Percentiles rank a stretch among this genome's conserved stretches.
Conservation (phyloP, 371 early-diverging fungal species). For the Mortierella sp. region DNA sequence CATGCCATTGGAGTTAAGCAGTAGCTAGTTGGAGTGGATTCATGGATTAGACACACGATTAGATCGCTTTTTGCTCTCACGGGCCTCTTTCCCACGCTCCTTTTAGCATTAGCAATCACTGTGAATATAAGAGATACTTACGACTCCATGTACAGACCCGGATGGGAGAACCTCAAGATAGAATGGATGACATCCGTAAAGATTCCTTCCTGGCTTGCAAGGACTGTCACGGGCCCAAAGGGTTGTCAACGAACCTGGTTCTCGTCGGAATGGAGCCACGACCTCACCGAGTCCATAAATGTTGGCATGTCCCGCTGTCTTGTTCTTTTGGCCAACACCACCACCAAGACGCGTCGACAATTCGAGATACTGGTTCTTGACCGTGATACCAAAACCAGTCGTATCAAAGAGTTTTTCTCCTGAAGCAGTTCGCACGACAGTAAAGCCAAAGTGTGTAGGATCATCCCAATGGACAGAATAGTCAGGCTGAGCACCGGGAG, state of each 20-base stretch:
- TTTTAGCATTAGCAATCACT: not conserved
- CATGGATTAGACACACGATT: not conserved
- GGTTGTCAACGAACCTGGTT: constrained; percentile 39
- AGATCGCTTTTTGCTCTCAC: too few species aligned
- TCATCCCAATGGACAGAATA: constrained; percentile 19
- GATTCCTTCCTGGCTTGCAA: constrained; percentile 59
- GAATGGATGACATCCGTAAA: constrained; percentile 76
- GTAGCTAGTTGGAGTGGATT: constrained; percentile 12
- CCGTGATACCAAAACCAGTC: constrained; percentile 60
- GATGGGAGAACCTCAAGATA: constrained; percentile 67
- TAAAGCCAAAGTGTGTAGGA: constrained; percentile 59
- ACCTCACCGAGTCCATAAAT: constrained; percentile 77
- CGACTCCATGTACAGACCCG: constrained; percentile 67
- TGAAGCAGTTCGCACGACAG: constrained; percentile 58
- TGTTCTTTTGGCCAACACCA: not conserved
- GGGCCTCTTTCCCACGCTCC: too few species aligned
- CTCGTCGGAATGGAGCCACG: constrained; percentile 61
- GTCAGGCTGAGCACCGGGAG: too few species aligned
- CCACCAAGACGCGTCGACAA: constrained; percentile 59
- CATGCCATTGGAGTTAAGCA: constrained; percentile 77
- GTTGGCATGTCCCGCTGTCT: constrained; percentile 53
- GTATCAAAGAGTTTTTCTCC: constrained; percentile 66
- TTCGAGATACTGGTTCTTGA: constrained; percentile 76
- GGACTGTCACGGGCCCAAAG: constrained; percentile 67
- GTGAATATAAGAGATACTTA: constrained; percentile 6